Base-by-base conservation (phyloP, 805 yeast species). In the Barnettozyma sp. region DNA sequence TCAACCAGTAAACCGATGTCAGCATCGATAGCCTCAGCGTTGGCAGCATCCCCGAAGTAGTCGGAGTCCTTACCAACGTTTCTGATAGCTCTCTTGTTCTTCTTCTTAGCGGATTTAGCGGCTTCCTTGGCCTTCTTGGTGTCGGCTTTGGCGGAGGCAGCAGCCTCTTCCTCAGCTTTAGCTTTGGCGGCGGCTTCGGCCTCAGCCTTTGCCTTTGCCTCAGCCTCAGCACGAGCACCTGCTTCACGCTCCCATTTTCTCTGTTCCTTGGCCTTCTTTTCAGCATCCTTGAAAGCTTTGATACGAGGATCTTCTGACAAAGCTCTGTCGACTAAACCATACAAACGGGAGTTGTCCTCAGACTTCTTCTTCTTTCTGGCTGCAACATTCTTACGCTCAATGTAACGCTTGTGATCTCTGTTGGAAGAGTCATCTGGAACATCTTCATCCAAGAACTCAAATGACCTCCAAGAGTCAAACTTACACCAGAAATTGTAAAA, bases 341-440 rank as follows among this genome's bases (percentile, higher is more conserved):
- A 76, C 45, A 90, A 64, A 59, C 97, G 78, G 60, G 87, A 82
- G 70, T 81, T 90, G 66, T 92, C 98, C 59, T 92, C 97, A 57
- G 90, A 87, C 82, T 92, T 92, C 73, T 77, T 83, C 83, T 90
- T 92, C 73, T 85, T 83, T 72, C 98, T 84, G 40, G 94, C 85
- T 49, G 95, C 87, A 65, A 84, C 77, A 73, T 92, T 92, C 75
- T 92, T 92, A 73, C 90, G 86, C 70, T 92, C 98, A 51, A 88
- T 81, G 72, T 86, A 84, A 70, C 98, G 94, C 73, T 92, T 92
- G 77, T 92, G 95, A 63, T 92, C 98, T 75, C 98, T 87, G 79
- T 92, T 92, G 43, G 95, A 83, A 39, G 97, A 84, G 66, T 92
- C 98, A 70, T 92, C 98, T 51, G 98, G 98, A 56, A 88, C 96